Evolutionary conservation across 176 grass and related monocot species (phyloP), one percentile per base, ranked within the genome.

Genomic region (Secale cereale): DNA sequence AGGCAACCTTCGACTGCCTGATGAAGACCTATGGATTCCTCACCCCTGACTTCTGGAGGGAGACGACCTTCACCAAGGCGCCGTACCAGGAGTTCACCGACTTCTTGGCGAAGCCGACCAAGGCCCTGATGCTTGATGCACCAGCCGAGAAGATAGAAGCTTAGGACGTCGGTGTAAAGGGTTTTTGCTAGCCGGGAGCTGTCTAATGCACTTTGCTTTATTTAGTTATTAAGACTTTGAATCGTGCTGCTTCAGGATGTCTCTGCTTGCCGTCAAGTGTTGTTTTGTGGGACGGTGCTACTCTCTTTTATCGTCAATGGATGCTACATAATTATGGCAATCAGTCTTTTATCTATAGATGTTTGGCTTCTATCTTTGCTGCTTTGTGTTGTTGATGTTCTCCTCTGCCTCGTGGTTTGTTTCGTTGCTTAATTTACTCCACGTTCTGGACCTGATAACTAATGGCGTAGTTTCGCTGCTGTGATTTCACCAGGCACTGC

Each of bases 21-120:
- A 90, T 90, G 87, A 97, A 92, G 83, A 97, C 94, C 8, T 97
- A 97, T 25, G 94, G 91, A 33, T 97, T 97, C 87, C 87, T 97
- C 11, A 97, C 94, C 11, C 94, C 91, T 45, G 94, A 97, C 57
- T 97, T 94, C 68, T 97, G 94, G 94, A 88, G 8, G 20, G 85
- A 94, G 46, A 94, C 94, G 63, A 88, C 68, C 10, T 97, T 94
- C n/a, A 10, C 20, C 25, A 92, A 83, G 85, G 68, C 87, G 0
- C 94, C 91, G 0, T 94, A 86, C 84, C 94, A 94, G 89, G 87
- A 93, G 78, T 94, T 26, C 79, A 94, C 94, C 0, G 94, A 97
- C 76, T 19, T 94, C 48, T 90, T 97, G 66, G 89, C 85, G 3
- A 97, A 94, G 82, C 85, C 87, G 2, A 87, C 82, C 9, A 91